Conservation (phyloP, 2,329 filamentous ascomycete species). For the Aspergillus vadensis region DNA sequence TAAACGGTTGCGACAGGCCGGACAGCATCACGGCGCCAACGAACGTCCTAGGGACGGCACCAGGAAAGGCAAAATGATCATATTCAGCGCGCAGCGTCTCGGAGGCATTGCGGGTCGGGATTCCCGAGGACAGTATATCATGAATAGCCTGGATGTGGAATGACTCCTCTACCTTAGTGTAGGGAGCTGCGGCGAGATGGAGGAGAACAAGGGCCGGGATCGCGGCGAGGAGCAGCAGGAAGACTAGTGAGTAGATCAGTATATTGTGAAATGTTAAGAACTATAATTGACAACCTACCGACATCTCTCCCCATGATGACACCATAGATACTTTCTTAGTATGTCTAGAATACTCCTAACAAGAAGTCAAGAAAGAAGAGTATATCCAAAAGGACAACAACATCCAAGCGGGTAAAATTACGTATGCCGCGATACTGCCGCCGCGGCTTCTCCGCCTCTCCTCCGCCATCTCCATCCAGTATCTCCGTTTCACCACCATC, state of each 20-base stretch:
- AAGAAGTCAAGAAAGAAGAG: background rate
- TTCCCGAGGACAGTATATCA: slow-evolving; percentile 81
- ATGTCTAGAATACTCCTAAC: background rate
- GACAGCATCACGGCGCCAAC: slow-evolving; percentile 77
- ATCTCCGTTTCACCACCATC: too few relatives aligned
- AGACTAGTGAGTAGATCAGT: slow-evolving; percentile 12
- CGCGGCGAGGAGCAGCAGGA: slow-evolving; percentile 46
- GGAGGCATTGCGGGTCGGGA: slow-evolving; percentile 60
- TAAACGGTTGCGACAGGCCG: slow-evolving; percentile 67
- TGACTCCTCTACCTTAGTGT: slow-evolving; percentile 97
- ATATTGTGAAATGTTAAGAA: background rate
- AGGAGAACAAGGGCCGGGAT: slow-evolving; percentile 65
- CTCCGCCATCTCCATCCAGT: background rate
- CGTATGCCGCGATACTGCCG: slow-evolving; percentile 1
- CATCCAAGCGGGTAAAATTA: background rate
- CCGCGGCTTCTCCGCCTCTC: background rate
- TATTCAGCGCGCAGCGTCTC: slow-evolving; percentile 65
- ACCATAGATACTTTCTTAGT: background rate
- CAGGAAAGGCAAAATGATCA: slow-evolving; percentile 89
- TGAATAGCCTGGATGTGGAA: slow-evolving; percentile 96
- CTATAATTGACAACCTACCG: slow-evolving; percentile 11
- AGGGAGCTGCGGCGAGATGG: slow-evolving; percentile 75
- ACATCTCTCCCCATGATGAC: slow-evolving; percentile 29
- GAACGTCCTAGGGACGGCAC: slow-evolving; percentile 89
- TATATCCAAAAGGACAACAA: background rate